phyloP scores from a whole-genome alignment of 129 eudicot species.

The Flaveria trinervia region DNA sequence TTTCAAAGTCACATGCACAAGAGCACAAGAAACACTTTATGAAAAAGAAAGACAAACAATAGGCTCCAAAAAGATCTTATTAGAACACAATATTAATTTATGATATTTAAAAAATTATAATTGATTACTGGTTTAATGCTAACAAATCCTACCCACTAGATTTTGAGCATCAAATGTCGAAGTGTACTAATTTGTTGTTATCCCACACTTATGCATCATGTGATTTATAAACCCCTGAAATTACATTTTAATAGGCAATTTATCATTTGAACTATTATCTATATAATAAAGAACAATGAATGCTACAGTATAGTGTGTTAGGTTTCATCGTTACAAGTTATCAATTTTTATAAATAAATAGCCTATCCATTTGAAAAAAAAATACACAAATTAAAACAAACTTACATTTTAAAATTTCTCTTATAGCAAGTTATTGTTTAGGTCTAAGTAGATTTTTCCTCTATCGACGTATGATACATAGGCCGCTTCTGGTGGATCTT shows the following conservation, averaged over 20 bases:
- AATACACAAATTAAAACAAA: neutral
- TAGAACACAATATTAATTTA: neutral
- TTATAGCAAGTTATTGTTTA: no score
- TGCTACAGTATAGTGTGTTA: no score
- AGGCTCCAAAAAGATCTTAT: neutral
- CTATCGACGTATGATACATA: no score
- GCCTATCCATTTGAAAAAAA: neutral
- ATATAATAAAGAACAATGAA: no score
- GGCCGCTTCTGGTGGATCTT: no score
- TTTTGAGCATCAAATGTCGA: neutral
- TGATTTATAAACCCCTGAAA: neutral
- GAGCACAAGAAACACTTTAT: neutral
- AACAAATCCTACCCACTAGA: constrained; percentile 8
- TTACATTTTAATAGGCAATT: neutral
- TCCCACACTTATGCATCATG: neutral
- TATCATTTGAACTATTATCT: neutral
- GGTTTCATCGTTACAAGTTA: neutral
- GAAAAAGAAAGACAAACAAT: neutral
- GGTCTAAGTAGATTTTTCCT: no score
- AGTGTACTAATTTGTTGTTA: neutral
- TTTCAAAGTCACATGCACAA: neutral
- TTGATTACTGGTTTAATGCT: neutral
- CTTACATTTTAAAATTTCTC: no score
- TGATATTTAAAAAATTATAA: neutral
- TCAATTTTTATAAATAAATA: neutral